A percentile compares a stretch with the other conserved stretches of the same genome.
These are phyloP conservation scores for Colletotrichum australisinense DNA, from an alignment of 2,329 filamentous ascomycete species.

Conservation along the genomic window DNA sequence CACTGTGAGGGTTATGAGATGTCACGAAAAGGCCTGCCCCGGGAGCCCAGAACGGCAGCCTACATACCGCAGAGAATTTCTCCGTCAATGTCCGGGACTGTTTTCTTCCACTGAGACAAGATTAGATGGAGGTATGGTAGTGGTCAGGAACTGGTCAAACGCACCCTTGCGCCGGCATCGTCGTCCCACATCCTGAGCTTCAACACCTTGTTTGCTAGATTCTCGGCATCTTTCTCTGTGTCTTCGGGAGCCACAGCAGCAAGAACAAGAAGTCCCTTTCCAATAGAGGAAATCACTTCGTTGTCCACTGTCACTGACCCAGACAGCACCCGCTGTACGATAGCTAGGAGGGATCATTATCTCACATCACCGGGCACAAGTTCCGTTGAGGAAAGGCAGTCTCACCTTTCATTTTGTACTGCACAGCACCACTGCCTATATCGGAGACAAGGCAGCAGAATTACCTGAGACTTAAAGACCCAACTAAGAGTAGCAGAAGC, in stretches of 20 bases:
- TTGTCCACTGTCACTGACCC: slow-evolving; percentile 96
- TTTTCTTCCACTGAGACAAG: slow-evolving; percentile 82
- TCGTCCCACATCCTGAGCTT: slow-evolving; percentile 95
- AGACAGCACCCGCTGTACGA: slow-evolving; percentile 93
- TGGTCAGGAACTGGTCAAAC: slow-evolving; percentile 32
- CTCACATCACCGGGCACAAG: slow-evolving; percentile 24
- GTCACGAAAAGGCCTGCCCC: neutral
- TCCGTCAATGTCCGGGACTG: slow-evolving; percentile 86
- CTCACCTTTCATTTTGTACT: slow-evolving; percentile 51
- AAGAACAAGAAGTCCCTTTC: slow-evolving; percentile 89
- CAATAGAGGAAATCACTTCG: slow-evolving; percentile 89
- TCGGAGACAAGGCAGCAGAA: neutral
- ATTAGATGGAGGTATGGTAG: slow-evolving; percentile 6
- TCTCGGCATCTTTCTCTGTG: slow-evolving; percentile 87
- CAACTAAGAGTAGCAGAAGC: neutral
- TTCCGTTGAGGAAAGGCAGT: slow-evolving; percentile 22
- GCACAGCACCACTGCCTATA: neutral
- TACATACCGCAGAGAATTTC: slow-evolving; percentile 93
- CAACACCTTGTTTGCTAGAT: slow-evolving; percentile 85
- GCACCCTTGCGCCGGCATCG: slow-evolving; percentile 74
- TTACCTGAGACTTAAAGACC: neutral
- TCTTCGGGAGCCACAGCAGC: slow-evolving; percentile 92
- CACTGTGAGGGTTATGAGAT: slow-evolving; percentile 63
- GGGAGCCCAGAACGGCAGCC: neutral
- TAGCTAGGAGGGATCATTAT: slow-evolving; percentile 66